Base-by-base conservation (phyloP, 768 basidiomycete genomes). In the Tricholomella constricta region DNA sequence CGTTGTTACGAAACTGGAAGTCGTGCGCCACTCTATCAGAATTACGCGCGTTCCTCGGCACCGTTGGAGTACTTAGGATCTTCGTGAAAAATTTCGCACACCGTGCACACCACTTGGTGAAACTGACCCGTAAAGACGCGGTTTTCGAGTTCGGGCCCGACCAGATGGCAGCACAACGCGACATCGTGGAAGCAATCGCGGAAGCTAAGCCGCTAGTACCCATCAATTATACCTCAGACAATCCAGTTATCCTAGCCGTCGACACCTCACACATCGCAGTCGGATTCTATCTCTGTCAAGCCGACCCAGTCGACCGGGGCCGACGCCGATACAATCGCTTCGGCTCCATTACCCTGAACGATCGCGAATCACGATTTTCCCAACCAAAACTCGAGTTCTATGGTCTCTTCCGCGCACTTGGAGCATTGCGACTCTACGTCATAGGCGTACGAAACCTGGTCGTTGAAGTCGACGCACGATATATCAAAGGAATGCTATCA, bases 331-430 rank as follows among this genome's bases (percentile, higher is more conserved):
- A 65, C 26, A 61, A 65, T 0, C 56, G 63, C 0, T 80, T 78
- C 40, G 65, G 74, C 0, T 79, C 72, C 0, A 72, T 79, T 1
- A 58, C 69, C 0, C 61, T 77, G 22, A 74, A 73, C 34, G 65
- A 69, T 0, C 20, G 67, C 0, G 70, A 76, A n/a, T n/a, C n/a
- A n/a, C n/a, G n/a, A n/a, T n/a, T n/a, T n/a, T n/a, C n/a, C n/a
- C n/a, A n/a, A n/a, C 65, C 72, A 0, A 79, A 80, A 40, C 26
- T 68, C 0, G 74, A 79, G 55, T 47, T 78, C 0, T 78, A 68
- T 44, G 71, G 77, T 0, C 41, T 78, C 0, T 72, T 60, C 20
- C 52, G 57, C 10, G 66, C 64, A 0, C 29, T 73, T 0, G 47
- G 60, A 10, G 58, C 49, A 0, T 48, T 56, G 40, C 43, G 57